A percentile compares a stretch with the other conserved stretches of the same genome.
Conservation (phyloP, 78 protist species). For the Pigoraptor vietnamica region DNA sequence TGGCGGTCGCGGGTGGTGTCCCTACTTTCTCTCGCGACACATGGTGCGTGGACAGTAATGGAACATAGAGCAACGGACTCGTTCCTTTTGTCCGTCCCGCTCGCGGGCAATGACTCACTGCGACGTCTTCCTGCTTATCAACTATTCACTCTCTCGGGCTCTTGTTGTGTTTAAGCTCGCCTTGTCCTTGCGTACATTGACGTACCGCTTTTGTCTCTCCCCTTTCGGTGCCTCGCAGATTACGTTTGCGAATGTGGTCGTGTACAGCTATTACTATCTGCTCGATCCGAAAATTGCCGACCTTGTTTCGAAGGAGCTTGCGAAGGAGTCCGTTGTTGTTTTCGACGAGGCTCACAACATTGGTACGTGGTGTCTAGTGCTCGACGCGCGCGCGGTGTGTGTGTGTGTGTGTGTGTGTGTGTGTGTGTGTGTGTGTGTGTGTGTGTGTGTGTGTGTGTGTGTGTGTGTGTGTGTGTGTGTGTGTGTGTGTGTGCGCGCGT, state of each 20-base stretch:
- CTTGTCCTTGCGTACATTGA: not conserved
- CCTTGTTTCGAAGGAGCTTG: constrained; percentile 48
- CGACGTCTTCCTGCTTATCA: not conserved
- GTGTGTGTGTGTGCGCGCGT: not conserved
- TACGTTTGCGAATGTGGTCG: constrained; percentile 82
- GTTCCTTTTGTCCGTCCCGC: not conserved
- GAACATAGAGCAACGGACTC: not conserved
- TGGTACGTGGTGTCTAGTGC: constrained; percentile 22
- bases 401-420: not conserved
- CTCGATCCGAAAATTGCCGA: constrained; percentile 92
- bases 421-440: not conserved
- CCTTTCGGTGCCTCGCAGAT: not conserved
- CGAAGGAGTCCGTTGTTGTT: constrained; percentile 73
- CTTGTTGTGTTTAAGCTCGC: not conserved
- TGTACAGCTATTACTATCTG: constrained; percentile 86
- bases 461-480: not conserved
- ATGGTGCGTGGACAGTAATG: constrained; percentile 9
- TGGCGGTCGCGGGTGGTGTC: constrained; percentile 56
- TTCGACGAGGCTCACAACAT: constrained; percentile 99
- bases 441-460: constrained; percentile 2
- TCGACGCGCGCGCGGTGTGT: not conserved
- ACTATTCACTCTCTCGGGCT: not conserved
- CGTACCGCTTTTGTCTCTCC: not conserved
- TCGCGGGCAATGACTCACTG: not conserved
- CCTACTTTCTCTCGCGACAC: constrained; percentile 84